Evolutionary conservation across 176 grass and related monocot species (phyloP).

Genomic region (Zizania latifolia): DNA sequence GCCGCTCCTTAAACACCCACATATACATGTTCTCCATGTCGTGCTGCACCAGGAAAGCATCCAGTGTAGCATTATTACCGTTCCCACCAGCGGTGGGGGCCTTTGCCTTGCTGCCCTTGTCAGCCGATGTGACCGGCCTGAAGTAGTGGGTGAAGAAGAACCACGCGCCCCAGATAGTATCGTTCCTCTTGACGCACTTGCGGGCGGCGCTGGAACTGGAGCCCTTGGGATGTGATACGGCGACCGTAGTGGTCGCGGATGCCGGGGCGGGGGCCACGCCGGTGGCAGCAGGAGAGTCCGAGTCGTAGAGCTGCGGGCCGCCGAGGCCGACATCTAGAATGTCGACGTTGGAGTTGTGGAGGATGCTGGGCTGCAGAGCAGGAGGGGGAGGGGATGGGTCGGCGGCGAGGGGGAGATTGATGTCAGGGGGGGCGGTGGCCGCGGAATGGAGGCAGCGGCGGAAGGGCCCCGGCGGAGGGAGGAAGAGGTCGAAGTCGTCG

Average conservation of each 20-base stretch:
- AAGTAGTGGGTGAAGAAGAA: constrained; percentile 99
- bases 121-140: constrained; percentile 57
- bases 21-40: constrained; percentile 99
- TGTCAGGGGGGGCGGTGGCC: constrained; percentile 65
- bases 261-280: not conserved
- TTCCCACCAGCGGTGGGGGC: constrained; percentile 21
- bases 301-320: constrained; percentile 60
- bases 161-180: constrained; percentile 94
- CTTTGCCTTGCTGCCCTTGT: constrained; percentile 64
- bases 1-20: constrained; percentile 89
- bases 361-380: constrained; percentile 11
- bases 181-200: constrained; percentile 81
- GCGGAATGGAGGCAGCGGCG: constrained; percentile 50
- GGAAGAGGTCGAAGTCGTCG: constrained; percentile 58
- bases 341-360: constrained; percentile 55
- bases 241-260: constrained; percentile 14
- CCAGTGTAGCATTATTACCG: constrained; percentile 49
- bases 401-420: constrained; percentile 79
- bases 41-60: constrained; percentile 91
- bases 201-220: constrained; percentile 51
- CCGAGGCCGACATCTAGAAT: constrained; percentile 75
- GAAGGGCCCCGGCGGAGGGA: constrained; percentile 51
- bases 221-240: constrained; percentile 36
- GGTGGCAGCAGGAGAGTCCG: constrained; percentile 36
- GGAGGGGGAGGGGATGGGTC: constrained; percentile 63